phyloP scores from a whole-genome alignment of 352 stramenopile genomes.

The Globisporangium mamillatum region DNA sequence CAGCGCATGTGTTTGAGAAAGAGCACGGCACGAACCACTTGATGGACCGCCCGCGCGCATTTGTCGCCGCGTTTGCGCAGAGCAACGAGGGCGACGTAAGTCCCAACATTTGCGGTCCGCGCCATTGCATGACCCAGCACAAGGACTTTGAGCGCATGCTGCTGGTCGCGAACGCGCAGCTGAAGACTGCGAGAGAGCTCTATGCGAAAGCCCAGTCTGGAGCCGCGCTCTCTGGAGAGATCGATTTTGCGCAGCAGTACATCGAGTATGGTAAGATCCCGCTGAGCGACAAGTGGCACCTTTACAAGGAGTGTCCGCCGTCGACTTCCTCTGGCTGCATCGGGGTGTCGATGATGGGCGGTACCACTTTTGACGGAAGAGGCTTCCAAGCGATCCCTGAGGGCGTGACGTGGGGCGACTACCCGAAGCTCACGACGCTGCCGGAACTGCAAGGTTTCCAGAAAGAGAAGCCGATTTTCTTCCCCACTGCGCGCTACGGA shows the following conservation, averaged over 20 bases:
- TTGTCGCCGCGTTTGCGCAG: constrained; percentile 91
- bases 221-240: constrained; percentile 33
- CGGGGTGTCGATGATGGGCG: constrained; percentile 82
- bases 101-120: constrained; percentile 86
- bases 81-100: constrained; percentile 94
- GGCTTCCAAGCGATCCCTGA: constrained; percentile 62
- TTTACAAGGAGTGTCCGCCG: constrained; percentile 57
- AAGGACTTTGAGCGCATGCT: constrained; percentile 82
- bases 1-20: constrained; percentile 86
- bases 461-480: constrained; percentile 80
- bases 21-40: constrained; percentile 77
- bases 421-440: constrained; percentile 72
- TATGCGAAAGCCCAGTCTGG: constrained; percentile 44
- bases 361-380: constrained; percentile 71
- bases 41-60: constrained; percentile 78
- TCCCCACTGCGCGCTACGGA: constrained; percentile 70
- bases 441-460: constrained; percentile 68
- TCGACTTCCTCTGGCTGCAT: constrained; percentile 79
- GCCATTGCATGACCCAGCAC: constrained; percentile 59
- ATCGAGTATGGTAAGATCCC: constrained; percentile 70
- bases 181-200: constrained; percentile 56
- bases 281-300: constrained; percentile 63
- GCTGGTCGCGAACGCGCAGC: constrained; percentile 70
- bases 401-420: constrained; percentile 63
- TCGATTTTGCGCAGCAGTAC: constrained; percentile 69